Conservation (phyloP, 75 land plant genomes). For the Selaginella tamariscina region DNA sequence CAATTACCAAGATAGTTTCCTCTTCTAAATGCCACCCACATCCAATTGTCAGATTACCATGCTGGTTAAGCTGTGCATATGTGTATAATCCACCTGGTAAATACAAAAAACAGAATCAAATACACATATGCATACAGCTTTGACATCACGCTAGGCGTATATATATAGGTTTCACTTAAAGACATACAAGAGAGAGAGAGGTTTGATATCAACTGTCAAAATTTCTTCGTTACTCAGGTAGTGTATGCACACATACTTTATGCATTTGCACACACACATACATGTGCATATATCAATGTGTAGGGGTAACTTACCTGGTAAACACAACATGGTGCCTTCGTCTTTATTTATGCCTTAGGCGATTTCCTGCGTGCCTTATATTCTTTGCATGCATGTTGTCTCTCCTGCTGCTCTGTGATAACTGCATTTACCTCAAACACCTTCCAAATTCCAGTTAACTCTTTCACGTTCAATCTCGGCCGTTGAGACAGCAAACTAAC, state of each 20-base stretch:
- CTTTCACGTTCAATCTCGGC: slow-evolving; percentile 46
- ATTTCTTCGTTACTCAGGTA: too few species aligned
- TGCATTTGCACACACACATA: too few species aligned
- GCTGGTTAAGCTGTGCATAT: slow-evolving; percentile 67
- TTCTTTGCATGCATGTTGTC: slow-evolving; percentile 65
- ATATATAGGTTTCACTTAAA: too few species aligned
- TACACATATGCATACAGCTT: too few species aligned
- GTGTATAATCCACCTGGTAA: slow-evolving; percentile 32
- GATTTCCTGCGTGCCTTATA: slow-evolving; percentile 48
- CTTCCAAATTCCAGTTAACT: slow-evolving; percentile 83
- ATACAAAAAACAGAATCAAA: too few species aligned
- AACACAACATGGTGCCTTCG: slow-evolving; percentile 71
- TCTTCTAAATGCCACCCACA: slow-evolving; percentile 83
- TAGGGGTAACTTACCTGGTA: slow-evolving; percentile 95
- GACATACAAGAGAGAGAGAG: too few species aligned
- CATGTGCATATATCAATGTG: too few species aligned
- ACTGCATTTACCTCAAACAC: slow-evolving; percentile 84
- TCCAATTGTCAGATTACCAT: slow-evolving; percentile 72
- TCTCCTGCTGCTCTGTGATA: slow-evolving; percentile 13
- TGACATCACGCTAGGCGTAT: too few species aligned
- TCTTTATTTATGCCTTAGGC: slow-evolving; percentile 64
- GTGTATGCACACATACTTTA: too few species aligned
- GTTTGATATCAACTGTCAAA: too few species aligned
- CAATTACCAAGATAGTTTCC: slow-evolving; percentile 84
- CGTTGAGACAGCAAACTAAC: slow-evolving; percentile 39